A percentile compares a stretch with the other conserved stretches of the same genome.
phyloP scores from a whole-genome alignment of 805 yeast genomes.

The Candida mattraensis region DNA sequence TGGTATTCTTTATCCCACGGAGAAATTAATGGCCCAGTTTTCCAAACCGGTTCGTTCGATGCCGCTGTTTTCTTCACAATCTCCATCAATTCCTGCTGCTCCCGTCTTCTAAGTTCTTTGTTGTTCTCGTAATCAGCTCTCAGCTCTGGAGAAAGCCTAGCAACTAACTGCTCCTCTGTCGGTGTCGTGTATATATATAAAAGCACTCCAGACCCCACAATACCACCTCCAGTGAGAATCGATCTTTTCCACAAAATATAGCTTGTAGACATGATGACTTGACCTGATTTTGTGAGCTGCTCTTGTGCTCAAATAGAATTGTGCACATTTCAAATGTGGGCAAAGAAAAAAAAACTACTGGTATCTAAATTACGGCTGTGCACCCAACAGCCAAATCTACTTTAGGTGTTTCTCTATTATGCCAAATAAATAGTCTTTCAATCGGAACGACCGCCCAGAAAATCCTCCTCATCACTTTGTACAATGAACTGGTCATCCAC shows the following conservation, averaged over 20 bases:
- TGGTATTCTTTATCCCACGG: conserved; percentile 60
- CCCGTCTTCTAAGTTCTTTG: conserved; percentile 58
- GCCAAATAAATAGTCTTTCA: too few relatives aligned
- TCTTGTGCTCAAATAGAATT: too few relatives aligned
- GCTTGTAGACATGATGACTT: conserved; percentile 10
- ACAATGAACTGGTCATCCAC: conserved; percentile 45
- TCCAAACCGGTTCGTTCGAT: conserved; percentile 81
- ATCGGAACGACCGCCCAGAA: too few relatives aligned
- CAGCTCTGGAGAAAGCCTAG: conserved; percentile 78
- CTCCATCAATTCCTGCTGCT: conserved; percentile 68
- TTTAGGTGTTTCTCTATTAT: too few relatives aligned
- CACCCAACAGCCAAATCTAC: too few relatives aligned
- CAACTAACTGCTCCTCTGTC: conserved; percentile 75
- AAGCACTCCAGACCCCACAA: conserved; percentile 71
- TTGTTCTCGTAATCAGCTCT: conserved; percentile 71
- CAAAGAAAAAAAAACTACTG: too few relatives aligned
- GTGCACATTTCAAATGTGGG: too few relatives aligned
- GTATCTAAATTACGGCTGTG: too few relatives aligned
- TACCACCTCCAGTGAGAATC: conserved; percentile 53
- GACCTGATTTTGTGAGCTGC: neutral
- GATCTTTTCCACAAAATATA: conserved; percentile 30
- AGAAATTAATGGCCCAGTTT: conserved; percentile 64
- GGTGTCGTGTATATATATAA: conserved; percentile 78
- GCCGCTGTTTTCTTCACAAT: conserved; percentile 62
- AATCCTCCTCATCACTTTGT: conserved; percentile 47